A percentile compares a stretch with the other conserved stretches of the same genome.
phyloP scores from a whole-genome alignment of 768 basidiomycete species.

The Tylopilus rubrobrunneus region DNA sequence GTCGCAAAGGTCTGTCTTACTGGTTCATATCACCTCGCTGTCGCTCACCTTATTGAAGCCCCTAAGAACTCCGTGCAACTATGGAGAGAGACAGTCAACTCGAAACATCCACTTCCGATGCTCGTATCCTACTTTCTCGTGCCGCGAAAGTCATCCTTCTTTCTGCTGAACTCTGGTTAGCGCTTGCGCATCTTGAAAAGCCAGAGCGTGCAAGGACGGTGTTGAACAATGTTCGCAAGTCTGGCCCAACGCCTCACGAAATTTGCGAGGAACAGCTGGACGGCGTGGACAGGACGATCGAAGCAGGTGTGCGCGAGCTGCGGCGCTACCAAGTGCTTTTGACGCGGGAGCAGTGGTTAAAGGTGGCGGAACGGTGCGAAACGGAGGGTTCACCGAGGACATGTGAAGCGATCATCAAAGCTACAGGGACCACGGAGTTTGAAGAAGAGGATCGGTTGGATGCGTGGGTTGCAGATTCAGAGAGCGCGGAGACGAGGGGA shows the following conservation, averaged over 20 bases:
- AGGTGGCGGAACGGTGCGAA: slow-evolving; percentile 93
- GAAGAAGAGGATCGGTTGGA: slow-evolving; percentile 92
- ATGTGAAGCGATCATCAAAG: slow-evolving; percentile 93
- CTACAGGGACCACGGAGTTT: slow-evolving; percentile 87
- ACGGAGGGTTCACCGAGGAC: slow-evolving; percentile 81
- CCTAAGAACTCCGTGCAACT: slow-evolving; percentile 94
- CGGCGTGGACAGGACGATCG: slow-evolving; percentile 85
- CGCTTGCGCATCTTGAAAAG: slow-evolving; percentile 89
- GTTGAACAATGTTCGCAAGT: slow-evolving; percentile 91
- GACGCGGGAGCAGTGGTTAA: slow-evolving; percentile 89
- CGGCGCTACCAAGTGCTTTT: slow-evolving; percentile 82
- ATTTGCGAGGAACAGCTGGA: slow-evolving; percentile 90
- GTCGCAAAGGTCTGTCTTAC: slow-evolving; percentile 65
- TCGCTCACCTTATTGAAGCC: slow-evolving; percentile 41
- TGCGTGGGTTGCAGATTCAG: slow-evolving; percentile 90
- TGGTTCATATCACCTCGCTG: background rate
- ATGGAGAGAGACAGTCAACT: slow-evolving; percentile 99
- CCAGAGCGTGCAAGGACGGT: slow-evolving; percentile 89
- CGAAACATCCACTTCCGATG: slow-evolving; percentile 60
- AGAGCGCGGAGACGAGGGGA: slow-evolving; percentile 68
- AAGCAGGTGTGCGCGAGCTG: slow-evolving; percentile 74
- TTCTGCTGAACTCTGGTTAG: no score
- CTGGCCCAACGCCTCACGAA: slow-evolving; percentile 93
- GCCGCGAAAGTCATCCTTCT: no score
- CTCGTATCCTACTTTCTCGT: no score